Percentiles rank a stretch among this genome's conserved stretches.
Evolutionary conservation across 192 early-diverging fungal species (phyloP).

Genomic region (Funneliformis mosseae): DNA sequence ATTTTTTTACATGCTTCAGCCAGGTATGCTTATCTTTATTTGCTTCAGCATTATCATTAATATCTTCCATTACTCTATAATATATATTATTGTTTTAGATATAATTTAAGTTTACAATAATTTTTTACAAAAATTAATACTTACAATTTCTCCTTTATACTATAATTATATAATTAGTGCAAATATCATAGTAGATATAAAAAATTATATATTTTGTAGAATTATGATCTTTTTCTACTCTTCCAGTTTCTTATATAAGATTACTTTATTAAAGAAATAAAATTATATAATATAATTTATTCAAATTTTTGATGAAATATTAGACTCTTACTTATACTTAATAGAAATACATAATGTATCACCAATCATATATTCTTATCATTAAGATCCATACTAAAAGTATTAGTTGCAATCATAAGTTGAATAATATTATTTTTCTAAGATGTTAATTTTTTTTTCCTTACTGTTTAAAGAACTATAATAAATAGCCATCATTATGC

Average conservation of each 20-base stretch:
- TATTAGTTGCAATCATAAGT: constrained; percentile 1
- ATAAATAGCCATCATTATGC: background rate
- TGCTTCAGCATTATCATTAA: background rate
- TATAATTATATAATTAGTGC: constrained; percentile 16
- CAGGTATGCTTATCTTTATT: background rate
- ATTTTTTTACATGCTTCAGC: background rate
- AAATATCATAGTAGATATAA: constrained; percentile 4
- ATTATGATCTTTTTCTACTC: constrained; percentile 11
- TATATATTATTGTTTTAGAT: background rate
- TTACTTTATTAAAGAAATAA: background rate
- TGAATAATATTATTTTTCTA: constrained; percentile 1
- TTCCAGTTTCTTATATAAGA: constrained; percentile 5
- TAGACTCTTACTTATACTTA: background rate
- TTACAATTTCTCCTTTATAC: background rate
- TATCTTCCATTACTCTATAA: background rate
- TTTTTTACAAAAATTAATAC: background rate
- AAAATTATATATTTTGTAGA: constrained; percentile 1
- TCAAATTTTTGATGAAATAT: too few species aligned
- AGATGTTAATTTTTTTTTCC: constrained; percentile 9
- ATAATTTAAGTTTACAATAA: background rate
- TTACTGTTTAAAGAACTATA: background rate
- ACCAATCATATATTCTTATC: background rate
- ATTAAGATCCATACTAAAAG: constrained; percentile 12
- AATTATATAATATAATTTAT: background rate
- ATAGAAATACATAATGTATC: constrained; percentile 7